Percentiles rank a stretch among this genome's conserved stretches.
phyloP scores from a whole-genome alignment of 257 asterid species.

The Anisodus tanguticus region DNA sequence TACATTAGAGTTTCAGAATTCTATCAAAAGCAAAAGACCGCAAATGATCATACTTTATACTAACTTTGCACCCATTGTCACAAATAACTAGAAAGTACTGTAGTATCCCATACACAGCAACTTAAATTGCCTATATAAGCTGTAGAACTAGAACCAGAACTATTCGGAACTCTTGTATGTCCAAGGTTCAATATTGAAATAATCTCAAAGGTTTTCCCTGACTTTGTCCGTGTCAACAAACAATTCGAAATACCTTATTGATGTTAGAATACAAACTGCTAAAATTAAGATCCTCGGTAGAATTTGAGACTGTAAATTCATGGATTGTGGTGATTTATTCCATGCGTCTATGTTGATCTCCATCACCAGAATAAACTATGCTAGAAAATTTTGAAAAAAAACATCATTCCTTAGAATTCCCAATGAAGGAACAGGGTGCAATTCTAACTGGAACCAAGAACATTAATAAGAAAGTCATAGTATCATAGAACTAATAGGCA shows the following conservation, averaged over 20 bases:
- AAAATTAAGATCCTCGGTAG: background rate
- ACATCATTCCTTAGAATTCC: background rate
- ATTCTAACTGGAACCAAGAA: background rate
- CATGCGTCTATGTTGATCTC: background rate
- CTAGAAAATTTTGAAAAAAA: background rate
- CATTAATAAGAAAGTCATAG: background rate
- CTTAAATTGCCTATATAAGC: background rate
- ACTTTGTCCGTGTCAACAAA: no score
- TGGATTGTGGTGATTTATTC: background rate
- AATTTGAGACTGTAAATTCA: background rate
- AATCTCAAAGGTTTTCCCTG: no score
- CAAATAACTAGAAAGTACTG: background rate
- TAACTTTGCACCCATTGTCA: constrained; percentile 9
- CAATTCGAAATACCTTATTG: no score
- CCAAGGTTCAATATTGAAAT: no score
- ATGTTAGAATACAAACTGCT: background rate
- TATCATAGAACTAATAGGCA: background rate
- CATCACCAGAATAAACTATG: background rate
- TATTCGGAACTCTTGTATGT: no score
- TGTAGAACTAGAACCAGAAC: no score
- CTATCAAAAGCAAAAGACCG: background rate
- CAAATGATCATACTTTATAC: background rate
- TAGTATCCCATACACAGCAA: background rate
- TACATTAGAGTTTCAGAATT: background rate
- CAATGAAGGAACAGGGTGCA: background rate